phyloP scores from a whole-genome alignment of 2,329 filamentous ascomycete genomes.

The Sphaerulina populicola region DNA sequence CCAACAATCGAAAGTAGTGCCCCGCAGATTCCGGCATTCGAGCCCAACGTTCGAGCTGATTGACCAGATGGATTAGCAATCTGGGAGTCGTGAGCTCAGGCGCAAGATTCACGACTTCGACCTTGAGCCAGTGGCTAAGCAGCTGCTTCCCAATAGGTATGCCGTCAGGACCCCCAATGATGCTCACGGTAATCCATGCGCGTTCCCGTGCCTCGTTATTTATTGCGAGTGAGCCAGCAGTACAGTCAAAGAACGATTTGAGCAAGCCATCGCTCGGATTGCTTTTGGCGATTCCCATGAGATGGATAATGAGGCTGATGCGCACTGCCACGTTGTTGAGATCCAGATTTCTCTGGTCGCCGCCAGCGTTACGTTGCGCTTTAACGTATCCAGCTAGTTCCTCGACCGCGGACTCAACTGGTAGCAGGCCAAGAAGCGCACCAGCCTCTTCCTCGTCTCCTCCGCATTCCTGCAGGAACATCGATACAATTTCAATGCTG shows the following conservation, averaged over 20 bases:
- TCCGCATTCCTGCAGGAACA: slow-evolving; percentile 15
- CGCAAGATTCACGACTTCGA: slow-evolving; percentile 9
- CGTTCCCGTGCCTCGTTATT: slow-evolving; percentile 18
- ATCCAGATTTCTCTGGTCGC: slow-evolving; percentile 1
- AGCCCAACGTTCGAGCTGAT: slow-evolving; percentile 9
- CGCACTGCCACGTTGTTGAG: slow-evolving; percentile 8
- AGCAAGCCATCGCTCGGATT: slow-evolving; percentile 7
- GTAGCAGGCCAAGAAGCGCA: slow-evolving; percentile 20
- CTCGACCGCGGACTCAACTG: slow-evolving; percentile 27
- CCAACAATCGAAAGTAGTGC: slow-evolving; percentile 13
- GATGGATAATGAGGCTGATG: slow-evolving; percentile 53
- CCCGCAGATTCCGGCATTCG: neutral
- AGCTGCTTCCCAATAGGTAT: slow-evolving; percentile 5
- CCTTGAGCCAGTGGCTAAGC: slow-evolving; percentile 10
- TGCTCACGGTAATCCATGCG: slow-evolving; percentile 11
- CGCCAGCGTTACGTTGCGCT: slow-evolving; percentile 1
- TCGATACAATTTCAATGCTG: slow-evolving; percentile 20
- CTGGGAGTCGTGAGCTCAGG: slow-evolving; percentile 11
- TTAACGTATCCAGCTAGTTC: slow-evolving; percentile 35
- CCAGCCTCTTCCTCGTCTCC: slow-evolving; percentile 13
- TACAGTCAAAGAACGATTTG: slow-evolving; percentile 14
- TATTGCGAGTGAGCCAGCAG: slow-evolving; percentile 19
- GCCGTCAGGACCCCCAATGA: neutral
- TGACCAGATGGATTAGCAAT: slow-evolving; percentile 12
- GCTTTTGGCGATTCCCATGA: slow-evolving; percentile 12